Percentiles rank a stretch among this genome's conserved stretches.
Conservation (phyloP, 2,329 filamentous ascomycete species). For the Apiospora koreana region DNA sequence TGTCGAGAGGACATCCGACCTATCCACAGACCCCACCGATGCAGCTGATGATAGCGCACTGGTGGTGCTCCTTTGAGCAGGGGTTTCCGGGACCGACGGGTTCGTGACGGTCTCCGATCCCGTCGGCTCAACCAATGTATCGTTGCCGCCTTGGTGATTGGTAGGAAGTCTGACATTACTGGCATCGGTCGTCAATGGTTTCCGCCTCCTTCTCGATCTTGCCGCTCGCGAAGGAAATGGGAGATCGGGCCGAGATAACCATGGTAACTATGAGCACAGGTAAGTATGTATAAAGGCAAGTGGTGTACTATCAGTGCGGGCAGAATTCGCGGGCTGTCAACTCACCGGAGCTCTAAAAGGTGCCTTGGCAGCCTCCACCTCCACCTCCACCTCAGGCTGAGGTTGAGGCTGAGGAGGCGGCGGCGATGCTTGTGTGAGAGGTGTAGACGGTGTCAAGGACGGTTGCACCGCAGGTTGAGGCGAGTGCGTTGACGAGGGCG, state of each 20-base stretch:
- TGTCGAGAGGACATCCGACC: slow-evolving; percentile 19
- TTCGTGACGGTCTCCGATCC: slow-evolving; percentile 21
- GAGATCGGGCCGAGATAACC: slow-evolving; percentile 53
- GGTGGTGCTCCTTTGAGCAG: slow-evolving; percentile 13
- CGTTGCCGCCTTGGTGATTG: slow-evolving; percentile 37
- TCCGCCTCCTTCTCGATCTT: slow-evolving; percentile 45
- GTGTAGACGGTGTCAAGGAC: slow-evolving; percentile 49
- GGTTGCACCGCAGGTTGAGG: slow-evolving; percentile 35
- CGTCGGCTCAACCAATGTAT: slow-evolving; percentile 14
- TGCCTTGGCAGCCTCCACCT: slow-evolving; percentile 11
- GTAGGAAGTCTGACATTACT: slow-evolving; percentile 44
- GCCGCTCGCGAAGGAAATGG: slow-evolving; percentile 49
- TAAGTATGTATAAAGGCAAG: neutral
- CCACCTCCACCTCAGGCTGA: slow-evolving; percentile 28
- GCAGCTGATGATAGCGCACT: neutral
- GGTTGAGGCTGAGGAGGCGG: slow-evolving; percentile 17
- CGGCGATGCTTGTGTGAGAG: slow-evolving; percentile 34
- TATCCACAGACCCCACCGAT: neutral
- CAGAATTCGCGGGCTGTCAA: neutral
- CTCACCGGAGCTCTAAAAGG: slow-evolving; percentile 55
- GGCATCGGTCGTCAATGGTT: slow-evolving; percentile 35
- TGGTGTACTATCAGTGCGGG: neutral
- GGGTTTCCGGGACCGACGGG: slow-evolving; percentile 21
- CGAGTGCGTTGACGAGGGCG: slow-evolving; percentile 55
- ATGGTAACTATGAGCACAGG: slow-evolving; percentile 50